Evolutionary conservation across 2,329 filamentous ascomycete species (phyloP).

Genomic region (Colletotrichum destructivum): DNA sequence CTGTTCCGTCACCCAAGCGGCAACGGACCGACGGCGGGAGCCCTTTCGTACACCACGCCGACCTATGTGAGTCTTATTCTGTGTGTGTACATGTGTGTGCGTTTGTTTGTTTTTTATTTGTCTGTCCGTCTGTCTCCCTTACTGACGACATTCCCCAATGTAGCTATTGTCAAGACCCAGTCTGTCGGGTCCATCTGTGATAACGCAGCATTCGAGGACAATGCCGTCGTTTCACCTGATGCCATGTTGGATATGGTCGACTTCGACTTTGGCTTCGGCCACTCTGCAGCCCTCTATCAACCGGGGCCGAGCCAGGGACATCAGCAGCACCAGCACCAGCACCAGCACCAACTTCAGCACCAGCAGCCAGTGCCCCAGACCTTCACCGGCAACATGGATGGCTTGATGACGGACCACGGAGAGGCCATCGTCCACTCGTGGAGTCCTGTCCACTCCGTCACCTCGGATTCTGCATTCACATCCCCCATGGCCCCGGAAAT

Average conservation of each 20-base stretch:
- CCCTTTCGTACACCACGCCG: slow-evolving; percentile 52
- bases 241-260: slow-evolving; percentile 50
- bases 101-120: slow-evolving; percentile 28
- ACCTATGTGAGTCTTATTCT: slow-evolving; percentile 53
- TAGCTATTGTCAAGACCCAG: slow-evolving; percentile 40
- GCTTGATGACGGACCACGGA: slow-evolving; percentile 34
- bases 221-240: slow-evolving; percentile 50
- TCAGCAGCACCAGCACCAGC: too few species aligned
- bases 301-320: slow-evolving; percentile 17
- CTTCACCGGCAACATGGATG: slow-evolving; percentile 31
- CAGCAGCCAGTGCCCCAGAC: slow-evolving; percentile 49
- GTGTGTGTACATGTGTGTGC: slow-evolving; percentile 27
- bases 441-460: slow-evolving; percentile 37
- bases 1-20: slow-evolving; percentile 54
- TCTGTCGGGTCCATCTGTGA: slow-evolving; percentile 12
- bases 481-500: slow-evolving; percentile 31
- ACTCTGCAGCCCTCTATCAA: slow-evolving; percentile 49
- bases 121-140: slow-evolving; percentile 4
- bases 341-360: slow-evolving; percentile 9
- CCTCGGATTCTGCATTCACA: slow-evolving; percentile 34
- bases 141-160: slow-evolving; percentile 31
- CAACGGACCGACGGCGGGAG: slow-evolving; percentile 53
- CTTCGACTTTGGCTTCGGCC: slow-evolving; percentile 55
- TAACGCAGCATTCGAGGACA: slow-evolving; percentile 43
- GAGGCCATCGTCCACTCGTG: slow-evolving; percentile 34